Base-by-base conservation (phyloP, 192 early-diverging fungal genomes). In the Backusella circina region DNA sequence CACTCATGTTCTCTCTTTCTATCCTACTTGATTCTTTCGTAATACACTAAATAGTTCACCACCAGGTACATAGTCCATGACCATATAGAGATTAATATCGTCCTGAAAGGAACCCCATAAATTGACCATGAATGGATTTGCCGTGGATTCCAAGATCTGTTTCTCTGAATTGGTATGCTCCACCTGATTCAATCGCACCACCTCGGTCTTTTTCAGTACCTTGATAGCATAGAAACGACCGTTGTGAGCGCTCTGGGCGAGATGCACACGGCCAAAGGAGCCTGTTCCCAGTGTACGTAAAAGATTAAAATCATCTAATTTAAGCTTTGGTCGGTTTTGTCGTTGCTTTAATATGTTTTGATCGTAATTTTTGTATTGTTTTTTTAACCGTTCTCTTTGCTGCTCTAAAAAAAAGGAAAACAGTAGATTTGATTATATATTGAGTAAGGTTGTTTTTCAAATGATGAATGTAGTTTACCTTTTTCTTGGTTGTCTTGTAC, bases 81-180 rank as follows among this genome's bases (percentile, higher is more conserved):
- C 93, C 82, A 99, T 94, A 82, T 97, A 98, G 75, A 99, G 80
- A 82, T 96, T 97, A 44, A 86, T 83, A 57, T 86, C 89, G 80
- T 99, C 96, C 87, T 99, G 96, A 81, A 96, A 97, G 7, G 94
- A 96, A 2, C 95, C 94, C 84, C 97, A 89, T 80, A 99, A 88
- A 72, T 88, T 85, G 76, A 97, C 94, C 66, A 97, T 82, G 76
- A 95, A 96, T 32, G 95, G 95, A 84, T 79, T 93, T 84, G 89
- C 86, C 64, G 96, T 90, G 70, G 88, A 85, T 75, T 95, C 96
- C 16, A 99, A 85, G 75, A 99, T 97, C 47, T 88, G 86, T 78
- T 96, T 95, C 84, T 99, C 97, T 85, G 96, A 98, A 75, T 97
- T 93, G 33, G 95, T 98, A 76, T 99, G 96, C 85, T 99, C 96